Evolutionary conservation across 768 basidiomycete species (phyloP).

Genomic region (Auriscalpium orientale): DNA sequence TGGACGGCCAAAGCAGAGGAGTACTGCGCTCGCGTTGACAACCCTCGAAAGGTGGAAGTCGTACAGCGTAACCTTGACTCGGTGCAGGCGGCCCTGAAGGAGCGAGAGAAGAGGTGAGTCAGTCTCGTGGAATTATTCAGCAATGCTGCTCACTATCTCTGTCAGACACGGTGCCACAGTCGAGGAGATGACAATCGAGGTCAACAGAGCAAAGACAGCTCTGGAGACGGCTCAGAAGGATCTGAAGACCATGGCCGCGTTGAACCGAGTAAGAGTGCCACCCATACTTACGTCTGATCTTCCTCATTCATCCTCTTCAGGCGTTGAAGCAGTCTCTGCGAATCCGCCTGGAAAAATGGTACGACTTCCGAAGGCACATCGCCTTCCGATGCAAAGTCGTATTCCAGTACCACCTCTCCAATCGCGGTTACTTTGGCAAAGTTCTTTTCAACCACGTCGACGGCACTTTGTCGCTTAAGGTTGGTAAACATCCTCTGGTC

Average conservation of each 20-base stretch:
- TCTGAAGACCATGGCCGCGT: slow-evolving; percentile 49
- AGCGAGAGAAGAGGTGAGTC: slow-evolving; percentile 55
- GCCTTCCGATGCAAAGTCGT: slow-evolving; percentile 80
- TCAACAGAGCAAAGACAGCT: slow-evolving; percentile 55
- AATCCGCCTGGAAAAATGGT: slow-evolving; percentile 67
- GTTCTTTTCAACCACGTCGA: slow-evolving; percentile 76
- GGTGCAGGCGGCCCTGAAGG: slow-evolving; percentile 54
- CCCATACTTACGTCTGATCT: not conserved
- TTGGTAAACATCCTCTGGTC: slow-evolving; percentile 17
- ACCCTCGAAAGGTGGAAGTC: slow-evolving; percentile 47
- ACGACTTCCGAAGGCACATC: slow-evolving; percentile 81
- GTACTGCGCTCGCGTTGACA: slow-evolving; percentile 50
- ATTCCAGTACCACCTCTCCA: slow-evolving; percentile 74
- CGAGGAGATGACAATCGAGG: slow-evolving; percentile 67
- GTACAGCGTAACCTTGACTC: slow-evolving; percentile 59
- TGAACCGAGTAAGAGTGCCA: slow-evolving; percentile 53
- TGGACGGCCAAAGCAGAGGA: slow-evolving; percentile 61
- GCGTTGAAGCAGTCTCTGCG: slow-evolving; percentile 59
- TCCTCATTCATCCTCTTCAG: slow-evolving; percentile 29
- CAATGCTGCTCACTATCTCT: not conserved
- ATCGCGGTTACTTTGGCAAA: slow-evolving; percentile 86
- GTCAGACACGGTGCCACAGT: slow-evolving; percentile 67
- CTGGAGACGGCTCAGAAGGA: slow-evolving; percentile 55
- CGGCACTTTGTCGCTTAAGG: slow-evolving; percentile 59
- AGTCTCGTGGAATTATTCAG: not conserved